Base-by-base conservation (phyloP, 139 green algal genomes). In the Haematococcus sp. region DNA sequence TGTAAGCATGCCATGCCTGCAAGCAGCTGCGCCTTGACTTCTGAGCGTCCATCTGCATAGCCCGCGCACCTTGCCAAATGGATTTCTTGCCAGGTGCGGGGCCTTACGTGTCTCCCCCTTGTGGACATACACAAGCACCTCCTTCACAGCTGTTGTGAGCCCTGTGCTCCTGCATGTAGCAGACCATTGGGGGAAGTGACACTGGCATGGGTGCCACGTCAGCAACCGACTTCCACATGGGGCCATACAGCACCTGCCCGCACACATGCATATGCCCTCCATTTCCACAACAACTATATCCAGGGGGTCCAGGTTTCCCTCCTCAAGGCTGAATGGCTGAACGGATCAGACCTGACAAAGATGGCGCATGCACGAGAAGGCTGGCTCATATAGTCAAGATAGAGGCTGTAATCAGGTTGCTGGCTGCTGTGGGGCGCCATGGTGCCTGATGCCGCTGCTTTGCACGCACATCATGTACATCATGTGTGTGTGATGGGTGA, bases 341-440 rank as follows among this genome's bases (percentile, higher is more conserved):
- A n/a, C n/a, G n/a, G n/a, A n/a, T n/a, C 59, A 2, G 4, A 69
- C 79, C 74, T 70, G 70, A 51, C 60, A 63, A 82, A 85, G 27
- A 85, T 78, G 34, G 74, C 27, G 4, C 46, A 58, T 1, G 63
- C 63, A 5, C 79, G 43, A 4, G 30, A 72, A 2, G 79, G 79
- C 70, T 85, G 79, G 0, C 27, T 65, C 79, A 85, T 78, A 16
- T 76, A 34, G 30, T 85, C 79, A 0, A 63, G 33, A 44, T 82
- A 76, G 2, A 85, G 60, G 31, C 25, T 49, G 40, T 59, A 34
- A 65, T 20, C 52, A 11, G 52, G 9, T 20, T 33, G 30, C 3
- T 34, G 32, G 28, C 30, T 49, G 25, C 30, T 63, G 3, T 9
- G 23, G 27, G n/a, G 52, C 4, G 35, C 19, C 28, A 44, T 63